A percentile compares a stretch with the other conserved stretches of the same genome.
These are phyloP conservation scores for Cladophialophora immunda DNA, from an alignment of 2,329 filamentous ascomycete genomes.

Conservation along the genomic window DNA sequence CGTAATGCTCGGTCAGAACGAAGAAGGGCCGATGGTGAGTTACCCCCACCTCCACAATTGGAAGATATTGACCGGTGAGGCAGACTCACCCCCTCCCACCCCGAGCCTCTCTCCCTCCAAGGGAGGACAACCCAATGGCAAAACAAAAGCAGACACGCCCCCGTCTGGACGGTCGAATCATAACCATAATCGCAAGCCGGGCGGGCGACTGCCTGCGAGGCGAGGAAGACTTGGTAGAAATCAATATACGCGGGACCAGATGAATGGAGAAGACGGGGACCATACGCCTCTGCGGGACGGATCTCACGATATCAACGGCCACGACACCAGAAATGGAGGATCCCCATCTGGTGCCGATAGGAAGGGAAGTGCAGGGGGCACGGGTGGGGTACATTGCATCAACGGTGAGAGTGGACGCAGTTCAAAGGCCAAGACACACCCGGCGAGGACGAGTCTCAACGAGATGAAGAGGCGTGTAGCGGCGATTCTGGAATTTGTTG, in stretches of 20 bases:
- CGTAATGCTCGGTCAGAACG: constrained; percentile 83
- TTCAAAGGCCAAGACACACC: constrained; percentile 67
- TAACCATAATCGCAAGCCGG: constrained; percentile 67
- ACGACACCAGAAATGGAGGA: constrained; percentile 32
- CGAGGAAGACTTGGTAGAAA: constrained; percentile 76
- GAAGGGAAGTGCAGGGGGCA: background rate
- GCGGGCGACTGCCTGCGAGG: constrained; percentile 70
- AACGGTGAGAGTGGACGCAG: constrained; percentile 65
- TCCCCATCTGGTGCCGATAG: constrained; percentile 47
- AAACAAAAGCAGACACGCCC: constrained; percentile 54
- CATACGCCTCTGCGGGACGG: constrained; percentile 42
- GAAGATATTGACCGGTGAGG: constrained; percentile 15
- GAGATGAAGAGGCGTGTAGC: constrained; percentile 87
- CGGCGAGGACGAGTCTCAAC: constrained; percentile 75
- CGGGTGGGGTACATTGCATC: constrained; percentile 57
- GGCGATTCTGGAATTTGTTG: constrained; percentile 88
- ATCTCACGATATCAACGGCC: constrained; percentile 38
- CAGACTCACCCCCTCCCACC: constrained; percentile 78
- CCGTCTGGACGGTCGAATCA: constrained; percentile 53
- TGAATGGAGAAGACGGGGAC: constrained; percentile 60
- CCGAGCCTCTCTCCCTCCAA: constrained; percentile 63
- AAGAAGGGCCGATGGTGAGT: constrained; percentile 78
- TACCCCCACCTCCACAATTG: background rate
- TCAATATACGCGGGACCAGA: constrained; percentile 82
- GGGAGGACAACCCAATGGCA: constrained; percentile 49